These are phyloP conservation scores for Candida gigantensis DNA, from an alignment of 1,139 yeast species.

Conservation along the genomic window DNA sequence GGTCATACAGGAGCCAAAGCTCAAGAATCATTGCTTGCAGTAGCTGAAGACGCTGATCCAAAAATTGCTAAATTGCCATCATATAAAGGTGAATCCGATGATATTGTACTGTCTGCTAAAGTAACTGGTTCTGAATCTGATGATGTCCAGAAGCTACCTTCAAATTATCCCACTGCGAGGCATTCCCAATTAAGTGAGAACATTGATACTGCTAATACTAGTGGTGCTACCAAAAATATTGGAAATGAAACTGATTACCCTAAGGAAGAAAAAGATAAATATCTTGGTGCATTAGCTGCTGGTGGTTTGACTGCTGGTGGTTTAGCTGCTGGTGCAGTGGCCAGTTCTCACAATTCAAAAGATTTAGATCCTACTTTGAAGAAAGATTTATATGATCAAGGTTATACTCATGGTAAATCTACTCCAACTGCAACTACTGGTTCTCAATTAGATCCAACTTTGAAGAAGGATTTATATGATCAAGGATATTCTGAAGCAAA, in stretches of 20 bases:
- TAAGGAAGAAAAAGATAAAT: not conserved
- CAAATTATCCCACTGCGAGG: slow-evolving; percentile 10
- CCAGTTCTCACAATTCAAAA: slow-evolving; percentile 3
- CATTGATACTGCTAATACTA: slow-evolving; percentile 2
- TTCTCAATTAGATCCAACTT: slow-evolving; percentile 6
- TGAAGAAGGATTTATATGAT: slow-evolving; percentile 7
- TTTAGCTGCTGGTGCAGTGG: slow-evolving; percentile 8
- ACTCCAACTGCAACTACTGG: no score
- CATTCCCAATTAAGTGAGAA: slow-evolving; percentile 8
- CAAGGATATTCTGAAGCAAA: slow-evolving; percentile 8
- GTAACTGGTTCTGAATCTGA: slow-evolving; percentile 7
- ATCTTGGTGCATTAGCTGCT: slow-evolving; percentile 6
- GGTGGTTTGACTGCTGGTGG: slow-evolving; percentile 10
- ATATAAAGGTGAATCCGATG: slow-evolving; percentile 16
- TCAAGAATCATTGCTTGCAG: slow-evolving; percentile 27
- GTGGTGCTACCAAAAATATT: slow-evolving; percentile 2
- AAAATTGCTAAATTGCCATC: slow-evolving; percentile 20
- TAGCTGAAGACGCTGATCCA: slow-evolving; percentile 28
- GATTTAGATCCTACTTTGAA: slow-evolving; percentile 5
- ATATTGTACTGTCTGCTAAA: slow-evolving; percentile 11
- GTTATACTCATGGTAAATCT: slow-evolving; percentile 7
- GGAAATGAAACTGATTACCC: not conserved
- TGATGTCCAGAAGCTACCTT: slow-evolving; percentile 13
- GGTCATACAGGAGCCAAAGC: slow-evolving; percentile 23
- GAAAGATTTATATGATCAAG: slow-evolving; percentile 8